Conservation (phyloP, 805 yeast genomes). For the Groenewaldozyma salmanticensis region DNA sequence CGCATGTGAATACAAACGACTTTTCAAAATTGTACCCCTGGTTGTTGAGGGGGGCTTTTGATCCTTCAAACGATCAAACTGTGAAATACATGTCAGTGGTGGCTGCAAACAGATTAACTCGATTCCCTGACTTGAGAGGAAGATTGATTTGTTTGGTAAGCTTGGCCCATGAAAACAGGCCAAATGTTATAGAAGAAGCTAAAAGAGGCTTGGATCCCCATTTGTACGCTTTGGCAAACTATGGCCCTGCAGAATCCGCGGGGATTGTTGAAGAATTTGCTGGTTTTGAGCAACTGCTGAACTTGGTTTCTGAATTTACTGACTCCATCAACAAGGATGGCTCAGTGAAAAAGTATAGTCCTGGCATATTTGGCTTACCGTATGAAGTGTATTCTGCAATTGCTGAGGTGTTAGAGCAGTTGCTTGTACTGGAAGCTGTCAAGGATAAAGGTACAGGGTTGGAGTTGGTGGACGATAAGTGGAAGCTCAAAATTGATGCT, state of each 20-base stretch:
- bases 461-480: constrained; percentile 54
- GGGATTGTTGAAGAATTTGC: constrained; percentile 47
- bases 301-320: constrained; percentile 20
- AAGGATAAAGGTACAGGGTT: constrained; percentile 44
- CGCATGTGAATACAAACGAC: constrained; percentile 37
- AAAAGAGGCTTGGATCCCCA: constrained; percentile 72
- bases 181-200: constrained; percentile 76
- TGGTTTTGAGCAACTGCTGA: constrained; percentile 31
- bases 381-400: constrained; percentile 26
- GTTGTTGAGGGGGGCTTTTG: constrained; percentile 30
- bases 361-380: constrained; percentile 7
- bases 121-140: constrained; percentile 59
- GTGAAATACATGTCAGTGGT: constrained; percentile 58
- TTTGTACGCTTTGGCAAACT: constrained; percentile 46
- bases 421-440: constrained; percentile 57
- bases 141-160: constrained; percentile 62
- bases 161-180: constrained; percentile 42
- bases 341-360: neutral
- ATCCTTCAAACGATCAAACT: constrained; percentile 35
- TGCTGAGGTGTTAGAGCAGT: constrained; percentile 44
- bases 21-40: constrained; percentile 30
- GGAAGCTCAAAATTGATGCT: constrained; percentile 60
- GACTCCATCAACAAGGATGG: neutral
- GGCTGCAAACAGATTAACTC: constrained; percentile 51
- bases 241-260: neutral